A percentile compares a stretch with the other conserved stretches of the same genome.
These are phyloP conservation scores for Lycium ferocissimum DNA, from an alignment of 257 asterid genomes.

Conservation along the genomic window DNA sequence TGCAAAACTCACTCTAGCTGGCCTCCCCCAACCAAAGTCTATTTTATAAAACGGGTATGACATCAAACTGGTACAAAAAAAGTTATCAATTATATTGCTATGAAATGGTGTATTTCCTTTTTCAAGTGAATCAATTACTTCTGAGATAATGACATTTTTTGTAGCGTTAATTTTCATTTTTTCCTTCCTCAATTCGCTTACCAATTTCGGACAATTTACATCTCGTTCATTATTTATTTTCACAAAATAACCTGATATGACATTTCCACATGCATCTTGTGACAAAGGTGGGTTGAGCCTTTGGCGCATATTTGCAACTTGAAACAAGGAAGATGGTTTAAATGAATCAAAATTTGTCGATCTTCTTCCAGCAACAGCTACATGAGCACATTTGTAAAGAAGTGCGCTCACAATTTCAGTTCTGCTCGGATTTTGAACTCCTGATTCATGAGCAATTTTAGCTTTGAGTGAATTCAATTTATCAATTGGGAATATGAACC, in stretches of 20 bases:
- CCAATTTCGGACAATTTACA: neutral
- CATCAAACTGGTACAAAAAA: neutral
- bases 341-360: neutral
- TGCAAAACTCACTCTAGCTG: neutral
- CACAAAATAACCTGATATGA: neutral
- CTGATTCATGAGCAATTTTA: neutral
- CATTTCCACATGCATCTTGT: neutral
- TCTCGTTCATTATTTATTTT: neutral
- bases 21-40: slow-evolving; percentile 23
- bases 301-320: neutral
- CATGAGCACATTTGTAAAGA: neutral
- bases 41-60: neutral
- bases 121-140: neutral
- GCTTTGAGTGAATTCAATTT: neutral
- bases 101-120: neutral
- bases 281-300: neutral
- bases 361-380: neutral
- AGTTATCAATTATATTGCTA: neutral
- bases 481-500: neutral
- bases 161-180: neutral
- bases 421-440: neutral
- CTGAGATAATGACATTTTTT: neutral
- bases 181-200: neutral
- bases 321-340: neutral
- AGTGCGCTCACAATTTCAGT: slow-evolving; percentile 21